These are phyloP conservation scores for Toxoplasma gondii DNA, from an alignment of 169 alveolate genomes.

Conservation along the genomic window DNA sequence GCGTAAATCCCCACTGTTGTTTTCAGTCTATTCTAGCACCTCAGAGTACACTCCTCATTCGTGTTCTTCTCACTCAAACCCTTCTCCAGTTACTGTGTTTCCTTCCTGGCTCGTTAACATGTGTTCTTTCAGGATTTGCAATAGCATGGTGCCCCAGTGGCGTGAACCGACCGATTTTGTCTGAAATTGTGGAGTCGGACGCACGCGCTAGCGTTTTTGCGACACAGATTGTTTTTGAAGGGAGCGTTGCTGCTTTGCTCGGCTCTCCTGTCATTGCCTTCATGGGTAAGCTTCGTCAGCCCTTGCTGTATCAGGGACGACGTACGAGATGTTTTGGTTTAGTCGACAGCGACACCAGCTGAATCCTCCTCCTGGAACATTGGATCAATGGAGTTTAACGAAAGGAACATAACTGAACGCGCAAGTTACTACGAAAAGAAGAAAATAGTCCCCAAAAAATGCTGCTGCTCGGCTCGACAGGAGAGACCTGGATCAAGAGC, in stretches of 20 bases:
- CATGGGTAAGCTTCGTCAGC: slow-evolving; percentile 36
- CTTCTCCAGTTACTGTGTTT: neutral
- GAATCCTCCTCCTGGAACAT: neutral
- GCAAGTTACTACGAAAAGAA: too few relatives aligned
- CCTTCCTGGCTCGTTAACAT: neutral
- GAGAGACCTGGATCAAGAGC: neutral
- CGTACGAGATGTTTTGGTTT: too few relatives aligned
- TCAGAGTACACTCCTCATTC: too few relatives aligned
- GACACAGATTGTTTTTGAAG: slow-evolving; percentile 71
- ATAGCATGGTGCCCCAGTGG: slow-evolving; percentile 70
- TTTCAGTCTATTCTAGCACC: too few relatives aligned
- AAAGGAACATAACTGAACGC: neutral
- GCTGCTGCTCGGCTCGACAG: neutral
- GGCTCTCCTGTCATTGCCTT: slow-evolving; percentile 72
- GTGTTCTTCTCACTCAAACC: too few relatives aligned
- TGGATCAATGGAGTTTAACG: neutral
- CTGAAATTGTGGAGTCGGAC: slow-evolving; percentile 87
- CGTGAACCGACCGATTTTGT: slow-evolving; percentile 88
- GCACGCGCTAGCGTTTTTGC: slow-evolving; percentile 88
- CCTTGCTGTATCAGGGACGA: neutral
- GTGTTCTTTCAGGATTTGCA: slow-evolving; percentile 60
- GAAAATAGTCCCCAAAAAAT: neutral
- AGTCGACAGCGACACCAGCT: neutral
- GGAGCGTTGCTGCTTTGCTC: slow-evolving; percentile 69
- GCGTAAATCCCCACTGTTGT: neutral